Percentiles rank a stretch among this genome's conserved stretches.
Conservation (phyloP, 2,329 filamentous ascomycete species). For the Fusarium aywerte region DNA sequence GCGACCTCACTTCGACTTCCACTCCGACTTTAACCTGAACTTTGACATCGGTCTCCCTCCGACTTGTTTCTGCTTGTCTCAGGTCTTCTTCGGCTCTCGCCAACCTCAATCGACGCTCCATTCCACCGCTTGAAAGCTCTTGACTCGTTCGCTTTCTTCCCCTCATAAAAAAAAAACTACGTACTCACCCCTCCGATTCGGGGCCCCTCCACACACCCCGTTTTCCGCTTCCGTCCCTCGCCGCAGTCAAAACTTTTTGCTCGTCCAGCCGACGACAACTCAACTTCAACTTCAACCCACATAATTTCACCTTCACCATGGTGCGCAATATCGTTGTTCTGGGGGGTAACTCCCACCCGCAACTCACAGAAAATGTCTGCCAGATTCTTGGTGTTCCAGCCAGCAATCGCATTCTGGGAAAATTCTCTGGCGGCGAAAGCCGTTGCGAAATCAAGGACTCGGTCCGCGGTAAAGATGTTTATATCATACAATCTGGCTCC, state of each 20-base stretch:
- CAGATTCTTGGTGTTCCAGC: constrained; percentile 87
- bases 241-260: constrained; percentile 44
- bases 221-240: constrained; percentile 45
- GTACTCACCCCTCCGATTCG: constrained; percentile 44
- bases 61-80: constrained; percentile 34
- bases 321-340: constrained; percentile 95
- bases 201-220: constrained; percentile 43
- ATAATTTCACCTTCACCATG: constrained; percentile 63
- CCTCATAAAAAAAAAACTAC: constrained; percentile 26
- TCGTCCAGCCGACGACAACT: constrained; percentile 28
- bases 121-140: constrained; percentile 20
- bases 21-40: constrained; percentile 27
- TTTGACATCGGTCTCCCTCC: constrained; percentile 20
- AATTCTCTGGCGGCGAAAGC: constrained; percentile 96
- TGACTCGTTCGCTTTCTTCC: constrained; percentile 22
- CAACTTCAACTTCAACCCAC: constrained; percentile 22
- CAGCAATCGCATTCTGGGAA: constrained; percentile 84
- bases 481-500: constrained; percentile 94
- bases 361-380: constrained; percentile 87
- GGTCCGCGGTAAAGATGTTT: constrained; percentile 97
- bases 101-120: constrained; percentile 15
- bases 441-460: constrained; percentile 96
- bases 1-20: constrained; percentile 4
- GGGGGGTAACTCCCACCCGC: constrained; percentile 91
- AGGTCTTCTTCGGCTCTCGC: constrained; percentile 16